Conservation (phyloP, 1,284 basidiomycete genomes). For the Microbotryum scabiosae region DNA sequence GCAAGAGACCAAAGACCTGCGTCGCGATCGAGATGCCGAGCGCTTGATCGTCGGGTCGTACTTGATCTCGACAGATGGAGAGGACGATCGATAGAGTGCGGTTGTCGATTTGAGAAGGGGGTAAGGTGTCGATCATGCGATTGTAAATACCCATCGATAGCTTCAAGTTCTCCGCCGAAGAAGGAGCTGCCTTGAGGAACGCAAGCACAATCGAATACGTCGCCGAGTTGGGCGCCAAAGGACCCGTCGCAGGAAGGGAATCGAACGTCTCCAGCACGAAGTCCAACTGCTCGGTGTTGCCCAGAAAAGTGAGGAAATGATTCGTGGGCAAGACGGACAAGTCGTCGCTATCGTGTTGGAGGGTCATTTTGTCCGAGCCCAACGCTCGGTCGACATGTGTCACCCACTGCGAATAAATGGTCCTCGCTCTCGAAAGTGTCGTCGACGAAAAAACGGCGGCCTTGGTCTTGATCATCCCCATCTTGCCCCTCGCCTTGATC, state of each 20-base stretch:
- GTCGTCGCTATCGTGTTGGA: not conserved
- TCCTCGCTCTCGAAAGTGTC: constrained; percentile 13
- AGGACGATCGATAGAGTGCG: constrained; percentile 5
- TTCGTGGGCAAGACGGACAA: constrained; percentile 18
- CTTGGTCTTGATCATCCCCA: not conserved
- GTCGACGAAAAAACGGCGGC: not conserved
- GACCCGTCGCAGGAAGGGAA: constrained; percentile 4
- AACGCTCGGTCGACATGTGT: constrained; percentile 5
- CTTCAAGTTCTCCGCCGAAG: too few species aligned
- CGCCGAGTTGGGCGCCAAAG: constrained; percentile 4
- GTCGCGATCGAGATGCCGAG: constrained; percentile 9
- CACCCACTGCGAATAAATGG: constrained; percentile 25
- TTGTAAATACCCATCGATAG: too few species aligned
- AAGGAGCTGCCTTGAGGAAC: not conserved
- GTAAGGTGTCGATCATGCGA: not conserved
- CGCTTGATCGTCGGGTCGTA: constrained; percentile 3
- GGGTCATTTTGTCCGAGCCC: not conserved
- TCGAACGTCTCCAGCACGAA: constrained; percentile 16
- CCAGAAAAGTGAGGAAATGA: constrained; percentile 25
- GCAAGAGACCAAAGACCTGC: constrained; percentile 11
- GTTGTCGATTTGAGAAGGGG: not conserved
- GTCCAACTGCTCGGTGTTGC: not conserved
- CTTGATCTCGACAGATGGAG: constrained; percentile 6
- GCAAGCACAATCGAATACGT: constrained; percentile 17
- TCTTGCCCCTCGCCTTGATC: not conserved